These are phyloP conservation scores for Trametopsis cervina DNA, from an alignment of 768 basidiomycete genomes.

Conservation along the genomic window DNA sequence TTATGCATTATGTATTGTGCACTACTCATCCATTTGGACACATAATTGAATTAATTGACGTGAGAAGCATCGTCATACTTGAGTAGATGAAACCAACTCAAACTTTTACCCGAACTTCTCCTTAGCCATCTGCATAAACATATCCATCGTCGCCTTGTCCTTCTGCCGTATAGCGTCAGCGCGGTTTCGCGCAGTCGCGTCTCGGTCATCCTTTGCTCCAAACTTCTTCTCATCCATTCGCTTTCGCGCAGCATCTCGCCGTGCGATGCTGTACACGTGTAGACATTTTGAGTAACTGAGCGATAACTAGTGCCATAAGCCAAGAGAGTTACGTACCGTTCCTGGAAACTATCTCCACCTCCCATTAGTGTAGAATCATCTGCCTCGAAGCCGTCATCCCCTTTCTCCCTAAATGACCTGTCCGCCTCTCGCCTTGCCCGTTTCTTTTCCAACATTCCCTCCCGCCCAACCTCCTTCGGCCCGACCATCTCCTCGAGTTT, in stretches of 20 bases:
- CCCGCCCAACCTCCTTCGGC: conserved; percentile 75
- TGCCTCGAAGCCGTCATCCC: conserved; percentile 70
- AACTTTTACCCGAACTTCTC: conserved; percentile 78
- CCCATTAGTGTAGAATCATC: conserved; percentile 79
- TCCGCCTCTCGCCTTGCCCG: conserved; percentile 65
- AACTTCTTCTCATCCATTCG: conserved; percentile 49
- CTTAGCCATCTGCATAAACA: conserved; percentile 92
- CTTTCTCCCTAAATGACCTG: conserved; percentile 59
- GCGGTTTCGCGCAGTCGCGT: conserved; percentile 50
- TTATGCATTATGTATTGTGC: too few relatives aligned
- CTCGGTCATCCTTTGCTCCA: conserved; percentile 39
- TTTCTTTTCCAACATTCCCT: conserved; percentile 86
- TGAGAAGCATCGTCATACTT: too few relatives aligned
- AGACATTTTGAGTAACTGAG: too few relatives aligned
- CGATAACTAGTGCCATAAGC: too few relatives aligned
- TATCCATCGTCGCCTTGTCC: conserved; percentile 92
- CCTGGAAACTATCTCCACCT: conserved; percentile 76
- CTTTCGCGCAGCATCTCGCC: conserved; percentile 63
- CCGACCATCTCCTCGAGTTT: conserved; percentile 72
- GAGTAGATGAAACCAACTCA: too few relatives aligned
- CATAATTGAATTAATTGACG: too few relatives aligned
- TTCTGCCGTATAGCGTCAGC: conserved; percentile 60
- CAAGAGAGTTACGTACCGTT: conserved; percentile 39
- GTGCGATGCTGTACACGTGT: conserved; percentile 69
- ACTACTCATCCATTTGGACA: too few relatives aligned